Evolutionary conservation across 1,284 basidiomycete species (phyloP).

Genomic region (Cystobasidium slooffiae): DNA sequence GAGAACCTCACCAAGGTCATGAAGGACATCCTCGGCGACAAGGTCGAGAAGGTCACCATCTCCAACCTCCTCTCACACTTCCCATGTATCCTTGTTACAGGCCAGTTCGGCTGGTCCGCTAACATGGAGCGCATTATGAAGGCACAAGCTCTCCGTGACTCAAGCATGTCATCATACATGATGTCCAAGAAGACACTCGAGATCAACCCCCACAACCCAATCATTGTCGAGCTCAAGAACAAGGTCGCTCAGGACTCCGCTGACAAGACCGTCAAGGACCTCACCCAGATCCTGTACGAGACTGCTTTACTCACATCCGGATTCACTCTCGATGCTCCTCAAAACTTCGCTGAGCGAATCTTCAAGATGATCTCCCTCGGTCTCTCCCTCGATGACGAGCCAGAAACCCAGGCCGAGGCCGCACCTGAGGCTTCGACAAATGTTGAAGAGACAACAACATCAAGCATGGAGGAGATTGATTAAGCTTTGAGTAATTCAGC

Average conservation of each 20-base stretch:
- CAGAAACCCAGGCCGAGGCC: constrained; percentile 49
- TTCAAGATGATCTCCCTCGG: constrained; percentile 90
- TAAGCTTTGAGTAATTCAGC: background rate
- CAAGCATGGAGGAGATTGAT: constrained; percentile 1
- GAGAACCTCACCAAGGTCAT: constrained; percentile 89
- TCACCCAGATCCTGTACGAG: constrained; percentile 95
- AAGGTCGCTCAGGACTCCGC: constrained; percentile 97
- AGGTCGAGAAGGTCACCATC: constrained; percentile 97
- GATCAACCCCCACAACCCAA: constrained; percentile 91
- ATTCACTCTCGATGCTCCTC: constrained; percentile 93
- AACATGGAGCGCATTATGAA: constrained; percentile 99
- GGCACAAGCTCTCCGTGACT: constrained; percentile 97
- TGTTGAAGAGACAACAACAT: background rate
- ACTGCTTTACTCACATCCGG: constrained; percentile 75
- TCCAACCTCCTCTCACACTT: constrained; percentile 98
- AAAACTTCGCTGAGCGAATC: constrained; percentile 93
- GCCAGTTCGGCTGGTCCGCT: constrained; percentile 98
- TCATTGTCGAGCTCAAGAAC: constrained; percentile 93
- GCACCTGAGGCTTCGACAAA: constrained; percentile 12
- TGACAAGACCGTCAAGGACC: constrained; percentile 96
- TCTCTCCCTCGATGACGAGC: constrained; percentile 59
- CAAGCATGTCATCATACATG: constrained; percentile 99
- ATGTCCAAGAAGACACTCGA: constrained; percentile 96
- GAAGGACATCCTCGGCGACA: constrained; percentile 98
- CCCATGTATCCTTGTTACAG: constrained; percentile 94